A percentile compares a stretch with the other conserved stretches of the same genome.
Evolutionary conservation across 2,329 filamentous ascomycete species (phyloP).

Genomic region (Ophiobolus disseminans): DNA sequence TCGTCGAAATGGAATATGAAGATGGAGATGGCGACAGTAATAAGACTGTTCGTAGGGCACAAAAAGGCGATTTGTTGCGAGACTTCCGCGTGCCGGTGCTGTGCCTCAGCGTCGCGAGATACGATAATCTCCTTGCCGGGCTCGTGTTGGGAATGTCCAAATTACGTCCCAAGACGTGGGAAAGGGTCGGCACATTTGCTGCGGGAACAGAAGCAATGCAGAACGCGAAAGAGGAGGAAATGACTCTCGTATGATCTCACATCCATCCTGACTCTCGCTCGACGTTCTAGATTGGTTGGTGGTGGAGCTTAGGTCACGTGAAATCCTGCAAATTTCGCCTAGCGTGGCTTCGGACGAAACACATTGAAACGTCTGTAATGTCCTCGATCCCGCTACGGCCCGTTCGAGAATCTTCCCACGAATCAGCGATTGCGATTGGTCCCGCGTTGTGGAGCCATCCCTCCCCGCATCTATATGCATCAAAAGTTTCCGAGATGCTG

Average conservation of each 20-base stretch:
- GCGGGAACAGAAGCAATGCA: conserved; percentile 31
- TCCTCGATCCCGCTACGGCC: conserved; percentile 23
- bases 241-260: conserved; percentile 23
- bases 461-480: conserved; percentile 24
- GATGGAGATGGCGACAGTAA: conserved; percentile 1
- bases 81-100: conserved; percentile 33
- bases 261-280: background rate
- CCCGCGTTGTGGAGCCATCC: conserved; percentile 17
- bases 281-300: conserved; percentile 15
- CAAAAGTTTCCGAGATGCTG: conserved; percentile 21
- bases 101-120: conserved; percentile 35
- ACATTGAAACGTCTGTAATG: conserved; percentile 33
- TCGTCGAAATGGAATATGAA: conserved; percentile 21
- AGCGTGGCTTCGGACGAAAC: conserved; percentile 34
- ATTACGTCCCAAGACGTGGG: conserved; percentile 15
- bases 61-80: conserved; percentile 11
- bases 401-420: conserved; percentile 19
- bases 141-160: conserved; percentile 36
- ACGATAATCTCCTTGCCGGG: conserved; percentile 34
- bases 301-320: conserved; percentile 15
- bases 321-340: conserved; percentile 20
- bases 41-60: conserved; percentile 33
- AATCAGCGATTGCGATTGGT: conserved; percentile 17
- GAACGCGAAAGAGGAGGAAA: conserved; percentile 25
- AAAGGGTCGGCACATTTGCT: conserved; percentile 42